Base-by-base conservation (phyloP, 257 asterid species). In the Agastache rugosa region DNA sequence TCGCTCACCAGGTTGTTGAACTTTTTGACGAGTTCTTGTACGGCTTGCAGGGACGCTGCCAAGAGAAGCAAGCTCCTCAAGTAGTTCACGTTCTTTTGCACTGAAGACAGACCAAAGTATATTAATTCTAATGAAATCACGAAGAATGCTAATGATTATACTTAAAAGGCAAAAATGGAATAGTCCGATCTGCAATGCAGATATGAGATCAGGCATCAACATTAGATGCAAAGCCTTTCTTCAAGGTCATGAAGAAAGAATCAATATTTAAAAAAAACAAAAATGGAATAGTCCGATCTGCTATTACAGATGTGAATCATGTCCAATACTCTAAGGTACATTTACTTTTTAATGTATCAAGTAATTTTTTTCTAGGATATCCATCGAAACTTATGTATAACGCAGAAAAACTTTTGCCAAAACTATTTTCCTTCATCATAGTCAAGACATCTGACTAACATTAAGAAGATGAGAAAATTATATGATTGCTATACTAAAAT, bases 51-150 rank as follows among this genome's bases (percentile, higher is more conserved):
- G 85, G 74, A 82, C 76, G 34, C 67, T 85, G 55, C 80, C 87
- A 74, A 95, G 91, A 67, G 91, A 79, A 80, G 93, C 88, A 74
- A 95, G 91, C 81, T 90, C 96, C 86, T 90, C 94, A 14, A 92
- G 96, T 71, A 95, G 87, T 81, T 92, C 94, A 50, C 96, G 96
- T 71, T 95, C 99, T 78, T 77, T 76, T 17, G 83, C 82, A 78
- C 99, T 95, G 91, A 74, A 47, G 63, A 66, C 27, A 41, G 48
- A 77, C 23, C 31, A 71, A 48, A 61, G 45, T 55, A 66, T 69
- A 29, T 76, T 62, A 71, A 62, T 61, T 37, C 17, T 34, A 72
- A 58, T 19, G 34, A 64, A 67, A 45, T 27, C 19, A 55, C 16
- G 73, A 65, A 29, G 66, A 31, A 14, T 34, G 25, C 59, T 17